Evolutionary conservation across 73 alveolate genomes (phyloP).

Genomic region (Loxodes magnus): DNA sequence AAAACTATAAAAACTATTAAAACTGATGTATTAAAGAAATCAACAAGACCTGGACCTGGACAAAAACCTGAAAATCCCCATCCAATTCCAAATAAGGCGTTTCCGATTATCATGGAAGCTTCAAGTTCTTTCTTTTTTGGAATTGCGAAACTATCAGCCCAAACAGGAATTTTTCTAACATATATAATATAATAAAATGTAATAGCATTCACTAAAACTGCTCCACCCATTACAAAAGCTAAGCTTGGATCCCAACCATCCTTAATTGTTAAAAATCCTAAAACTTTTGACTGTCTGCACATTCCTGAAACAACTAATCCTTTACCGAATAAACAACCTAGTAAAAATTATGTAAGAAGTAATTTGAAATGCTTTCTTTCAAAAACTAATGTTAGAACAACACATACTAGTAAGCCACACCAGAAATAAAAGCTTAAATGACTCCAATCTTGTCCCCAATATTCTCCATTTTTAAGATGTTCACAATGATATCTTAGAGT

Average conservation of each 20-base stretch:
- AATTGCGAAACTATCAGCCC: slow-evolving; percentile 36
- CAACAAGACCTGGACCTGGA: slow-evolving; percentile 98
- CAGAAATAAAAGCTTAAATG: too few relatives aligned
- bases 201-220: slow-evolving; percentile 64
- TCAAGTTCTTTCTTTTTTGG: slow-evolving; percentile 60
- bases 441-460: too few relatives aligned
- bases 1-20: too few relatives aligned
- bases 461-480: too few relatives aligned
- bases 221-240: slow-evolving; percentile 77
- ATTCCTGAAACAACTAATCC: slow-evolving; percentile 91
- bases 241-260: slow-evolving; percentile 83
- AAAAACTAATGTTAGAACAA: too few relatives aligned
- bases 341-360: neutral
- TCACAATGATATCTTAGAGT: slow-evolving; percentile 20
- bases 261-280: slow-evolving; percentile 62
- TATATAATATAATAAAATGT: slow-evolving; percentile 54
- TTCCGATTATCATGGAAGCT: slow-evolving; percentile 68
- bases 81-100: slow-evolving; percentile 93
- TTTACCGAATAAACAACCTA: slow-evolving; percentile 39
- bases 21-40: too few relatives aligned
- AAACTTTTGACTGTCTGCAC: slow-evolving; percentile 68
- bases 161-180: slow-evolving; percentile 36
- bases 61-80: slow-evolving; percentile 96
- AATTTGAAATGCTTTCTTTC: too few relatives aligned
- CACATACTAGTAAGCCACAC: too few relatives aligned